phyloP scores from a whole-genome alignment of 164 flowering plant genomes.

The Litsea cubeba region DNA sequence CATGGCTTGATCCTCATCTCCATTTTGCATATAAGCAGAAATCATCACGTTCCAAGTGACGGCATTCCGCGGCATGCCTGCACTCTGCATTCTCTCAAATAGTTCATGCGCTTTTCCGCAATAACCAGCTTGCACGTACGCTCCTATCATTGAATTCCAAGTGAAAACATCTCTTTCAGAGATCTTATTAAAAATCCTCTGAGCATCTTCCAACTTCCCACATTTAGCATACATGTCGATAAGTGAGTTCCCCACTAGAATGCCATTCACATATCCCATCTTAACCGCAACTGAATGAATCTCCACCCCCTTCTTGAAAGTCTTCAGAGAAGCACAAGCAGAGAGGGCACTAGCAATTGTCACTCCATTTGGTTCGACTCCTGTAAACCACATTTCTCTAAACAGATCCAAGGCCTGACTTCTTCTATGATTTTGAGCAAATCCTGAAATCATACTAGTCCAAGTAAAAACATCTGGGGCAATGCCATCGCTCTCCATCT shows the following conservation, averaged over 20 bases:
- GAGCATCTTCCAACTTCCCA: conserved; percentile 23
- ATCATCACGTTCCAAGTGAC: conserved; percentile 34
- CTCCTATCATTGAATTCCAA: conserved; percentile 31
- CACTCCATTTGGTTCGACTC: conserved; percentile 27
- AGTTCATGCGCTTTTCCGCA: conserved; percentile 29
- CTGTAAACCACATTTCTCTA: conserved; percentile 19
- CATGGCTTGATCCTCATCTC: conserved; percentile 36
- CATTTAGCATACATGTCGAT: conserved; percentile 29
- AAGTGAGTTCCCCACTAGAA: conserved; percentile 26
- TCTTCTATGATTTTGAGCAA: conserved; percentile 21
- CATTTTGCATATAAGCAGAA: conserved; percentile 28
- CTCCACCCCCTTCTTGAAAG: conserved; percentile 20
- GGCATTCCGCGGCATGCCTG: conserved; percentile 19
- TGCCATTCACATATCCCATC: conserved; percentile 12
- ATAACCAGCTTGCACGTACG: conserved; percentile 27
- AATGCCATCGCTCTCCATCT: conserved; percentile 20
- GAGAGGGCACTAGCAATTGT: conserved; percentile 27
- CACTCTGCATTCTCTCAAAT: conserved; percentile 21
- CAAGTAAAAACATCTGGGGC: conserved; percentile 29
- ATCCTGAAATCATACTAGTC: conserved; percentile 32
- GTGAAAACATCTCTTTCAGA: conserved; percentile 23
- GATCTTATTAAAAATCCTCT: conserved; percentile 18
- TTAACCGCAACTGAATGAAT: conserved; percentile 24
- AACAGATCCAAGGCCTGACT: conserved; percentile 25
- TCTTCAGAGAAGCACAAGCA: conserved; percentile 23